A percentile compares a stretch with the other conserved stretches of the same genome.
These are phyloP conservation scores for Coniochaeta sp. DNA, from an alignment of 2,329 filamentous ascomycete genomes.

Conservation along the genomic window DNA sequence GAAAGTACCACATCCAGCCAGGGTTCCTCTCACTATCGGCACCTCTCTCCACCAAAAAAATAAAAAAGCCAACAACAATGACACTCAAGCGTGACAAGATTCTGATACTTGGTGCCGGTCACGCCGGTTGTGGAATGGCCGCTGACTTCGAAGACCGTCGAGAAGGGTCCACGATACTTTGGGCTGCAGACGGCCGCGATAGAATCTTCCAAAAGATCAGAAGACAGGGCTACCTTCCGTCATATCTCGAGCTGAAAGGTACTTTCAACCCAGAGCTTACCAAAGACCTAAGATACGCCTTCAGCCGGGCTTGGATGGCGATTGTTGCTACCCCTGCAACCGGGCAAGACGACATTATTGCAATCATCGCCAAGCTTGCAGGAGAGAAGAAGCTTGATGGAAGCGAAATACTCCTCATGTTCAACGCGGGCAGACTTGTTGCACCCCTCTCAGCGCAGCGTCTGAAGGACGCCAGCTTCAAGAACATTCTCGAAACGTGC, in stretches of 20 bases:
- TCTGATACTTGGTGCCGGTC: background rate
- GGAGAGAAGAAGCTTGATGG: background rate
- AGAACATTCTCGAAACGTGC: background rate
- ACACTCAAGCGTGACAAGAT: background rate
- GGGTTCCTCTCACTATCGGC: too few species aligned
- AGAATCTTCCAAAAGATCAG: background rate
- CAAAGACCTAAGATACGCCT: background rate
- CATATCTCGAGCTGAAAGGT: background rate
- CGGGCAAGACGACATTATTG: background rate
- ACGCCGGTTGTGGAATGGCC: background rate
- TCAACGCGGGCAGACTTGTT: background rate
- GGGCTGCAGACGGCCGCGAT: background rate
- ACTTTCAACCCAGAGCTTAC: background rate
- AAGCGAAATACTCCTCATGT: background rate
- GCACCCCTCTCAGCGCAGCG: background rate
- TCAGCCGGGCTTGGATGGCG: background rate
- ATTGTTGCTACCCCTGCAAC: background rate
- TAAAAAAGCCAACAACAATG: background rate
- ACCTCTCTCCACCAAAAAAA: too few species aligned
- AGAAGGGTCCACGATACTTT: background rate
- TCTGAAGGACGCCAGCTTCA: background rate
- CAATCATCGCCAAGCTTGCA: background rate
- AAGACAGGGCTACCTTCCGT: background rate
- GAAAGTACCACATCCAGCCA: too few species aligned
- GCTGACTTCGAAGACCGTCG: background rate